Conservation (phyloP, 768 basidiomycete genomes). For the Termitomyces sp. region DNA sequence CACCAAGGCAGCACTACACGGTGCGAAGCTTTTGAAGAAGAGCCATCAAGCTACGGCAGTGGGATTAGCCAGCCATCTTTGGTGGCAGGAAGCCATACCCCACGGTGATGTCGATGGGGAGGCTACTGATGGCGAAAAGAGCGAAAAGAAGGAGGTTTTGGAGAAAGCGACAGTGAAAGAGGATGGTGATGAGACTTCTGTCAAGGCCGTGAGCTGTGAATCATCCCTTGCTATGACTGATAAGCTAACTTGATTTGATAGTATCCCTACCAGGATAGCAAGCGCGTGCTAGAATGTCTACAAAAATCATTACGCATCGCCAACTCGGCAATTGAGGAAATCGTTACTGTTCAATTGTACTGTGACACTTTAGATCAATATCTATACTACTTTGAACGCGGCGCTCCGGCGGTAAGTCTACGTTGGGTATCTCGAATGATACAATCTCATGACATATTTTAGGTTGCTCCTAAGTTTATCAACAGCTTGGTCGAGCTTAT, state of each 20-base stretch:
- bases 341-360: slow-evolving; percentile 93
- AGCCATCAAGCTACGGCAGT: slow-evolving; percentile 96
- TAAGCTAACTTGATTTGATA: slow-evolving; percentile 17
- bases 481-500: slow-evolving; percentile 96
- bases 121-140: slow-evolving; percentile 21
- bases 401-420: slow-evolving; percentile 80
- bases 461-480: slow-evolving; percentile 95
- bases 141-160: slow-evolving; percentile 17
- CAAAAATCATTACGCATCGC: slow-evolving; percentile 97
- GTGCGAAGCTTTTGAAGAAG: slow-evolving; percentile 95
- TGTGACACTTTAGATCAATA: slow-evolving; percentile 96
- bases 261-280: slow-evolving; percentile 92
- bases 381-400: slow-evolving; percentile 92
- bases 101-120: slow-evolving; percentile 32
- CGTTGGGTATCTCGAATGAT: background rate
- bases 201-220: slow-evolving; percentile 48
- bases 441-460: background rate
- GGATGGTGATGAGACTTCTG: slow-evolving; percentile 33
- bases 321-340: slow-evolving; percentile 93
- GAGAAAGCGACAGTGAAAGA: slow-evolving; percentile 36
- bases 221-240: background rate
- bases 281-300: slow-evolving; percentile 94
- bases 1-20: slow-evolving; percentile 98
- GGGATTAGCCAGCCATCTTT: slow-evolving; percentile 90
- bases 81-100: slow-evolving; percentile 84